Evolutionary conservation across 805 yeast genomes (phyloP), one percentile per base, ranked within the genome.

Genomic region (Candida ficus): DNA sequence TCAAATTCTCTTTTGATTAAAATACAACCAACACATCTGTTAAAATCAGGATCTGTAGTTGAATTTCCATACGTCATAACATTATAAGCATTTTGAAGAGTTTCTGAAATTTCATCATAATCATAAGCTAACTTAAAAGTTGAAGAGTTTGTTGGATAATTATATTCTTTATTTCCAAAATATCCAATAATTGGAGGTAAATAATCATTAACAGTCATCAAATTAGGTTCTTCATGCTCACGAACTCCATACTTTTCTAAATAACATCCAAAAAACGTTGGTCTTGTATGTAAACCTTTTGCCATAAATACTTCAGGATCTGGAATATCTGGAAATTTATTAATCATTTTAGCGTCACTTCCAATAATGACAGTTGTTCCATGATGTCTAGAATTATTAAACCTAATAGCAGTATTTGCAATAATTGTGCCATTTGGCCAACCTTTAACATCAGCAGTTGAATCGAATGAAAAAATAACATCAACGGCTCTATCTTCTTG

Each of bases 231-330:
- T 8, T 30, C 28, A 10, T 25, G 30, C 5, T 39, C 40, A 32
- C 48, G 35, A 22, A 27, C 48, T 11, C 41, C 47, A 33, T 37
- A 50, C 27, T 38, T 37, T 13, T 41, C 56, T 29, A 48, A 45
- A 37, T 39, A 30, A 62, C 96, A 90, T 5, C 97, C 96, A 56
- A 89, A 83, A 61, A 88, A 87, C 0, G 80, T 66, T 12, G 96
- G 96, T 43, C 64, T 73, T 9, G 75, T 64, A 9, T 74, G 72
- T 40, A 82, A 65, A 39, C 76, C 74, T 43, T 60, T 49, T 36
- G 64, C 58, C n/a, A 68, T 35, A 49, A 81, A 76, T 2, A 76
- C 66, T 11, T 63, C 57, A 12, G 60, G 56, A 46, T 68, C 76
- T 2, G 89, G 90, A 38, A 82, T 81, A 44, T 76, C 68, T 3